Evolutionary conservation across 192 early-diverging fungal species (phyloP).

Genomic region (Entrophospora sp.): DNA sequence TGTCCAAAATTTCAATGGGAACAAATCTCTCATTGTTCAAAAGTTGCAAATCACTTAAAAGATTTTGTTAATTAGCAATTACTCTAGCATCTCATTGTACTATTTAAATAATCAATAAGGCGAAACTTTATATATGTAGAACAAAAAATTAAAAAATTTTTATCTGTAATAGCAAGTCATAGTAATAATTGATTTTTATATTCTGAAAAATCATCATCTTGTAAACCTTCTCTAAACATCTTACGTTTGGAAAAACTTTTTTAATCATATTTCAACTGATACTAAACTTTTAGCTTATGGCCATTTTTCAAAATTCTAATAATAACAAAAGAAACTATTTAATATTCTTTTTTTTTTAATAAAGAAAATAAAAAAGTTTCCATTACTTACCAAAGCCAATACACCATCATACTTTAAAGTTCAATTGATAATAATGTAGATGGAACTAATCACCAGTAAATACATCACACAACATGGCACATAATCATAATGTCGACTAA

Average conservation of each 20-base stretch:
- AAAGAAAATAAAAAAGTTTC: slow-evolving; percentile 16
- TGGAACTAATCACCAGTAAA: slow-evolving; percentile 83
- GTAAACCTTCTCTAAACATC: slow-evolving; percentile 52
- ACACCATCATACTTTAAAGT: slow-evolving; percentile 70
- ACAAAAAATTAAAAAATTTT: slow-evolving; percentile 40
- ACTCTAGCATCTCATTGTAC: slow-evolving; percentile 40
- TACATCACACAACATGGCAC: slow-evolving; percentile 89
- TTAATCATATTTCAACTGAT: slow-evolving; percentile 54
- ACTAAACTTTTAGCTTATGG: slow-evolving; percentile 41
- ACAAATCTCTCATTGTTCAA: slow-evolving; percentile 55
- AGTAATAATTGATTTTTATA: slow-evolving; percentile 32
- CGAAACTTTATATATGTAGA: slow-evolving; percentile 41
- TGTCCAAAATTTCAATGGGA: slow-evolving; percentile 65
- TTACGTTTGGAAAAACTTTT: slow-evolving; percentile 56
- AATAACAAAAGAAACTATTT: not conserved
- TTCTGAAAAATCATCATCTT: slow-evolving; percentile 44
- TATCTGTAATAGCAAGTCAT: slow-evolving; percentile 21
- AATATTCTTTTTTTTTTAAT: not conserved
- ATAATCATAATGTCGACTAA: slow-evolving; percentile 60
- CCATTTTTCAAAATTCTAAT: slow-evolving; percentile 69
- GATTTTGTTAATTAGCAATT: slow-evolving; percentile 61
- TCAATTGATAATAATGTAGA: slow-evolving; percentile 59
- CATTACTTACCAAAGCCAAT: slow-evolving; percentile 64
- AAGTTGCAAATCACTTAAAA: slow-evolving; percentile 49
- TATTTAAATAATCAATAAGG: slow-evolving; percentile 26